A percentile compares a stretch with the other conserved stretches of the same genome.
Conservation (phyloP, 2,329 filamentous ascomycete species). For the Macrophomina phaseolina region DNA sequence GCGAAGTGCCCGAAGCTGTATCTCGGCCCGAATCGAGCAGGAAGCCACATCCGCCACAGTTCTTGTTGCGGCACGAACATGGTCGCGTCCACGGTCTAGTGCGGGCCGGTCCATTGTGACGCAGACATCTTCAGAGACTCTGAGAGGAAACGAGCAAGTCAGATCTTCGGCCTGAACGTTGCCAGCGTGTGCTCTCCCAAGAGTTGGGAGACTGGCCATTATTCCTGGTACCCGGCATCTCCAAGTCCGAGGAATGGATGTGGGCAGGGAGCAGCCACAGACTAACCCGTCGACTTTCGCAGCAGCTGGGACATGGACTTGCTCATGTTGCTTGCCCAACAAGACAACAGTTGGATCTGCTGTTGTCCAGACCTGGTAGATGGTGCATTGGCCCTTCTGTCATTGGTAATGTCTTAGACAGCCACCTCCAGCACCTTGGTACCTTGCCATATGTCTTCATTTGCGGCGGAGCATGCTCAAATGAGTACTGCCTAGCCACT, state of each 20-base stretch:
- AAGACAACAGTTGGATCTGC: not conserved
- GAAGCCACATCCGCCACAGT: no score
- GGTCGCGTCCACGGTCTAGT: not conserved
- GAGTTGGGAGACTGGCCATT: not conserved
- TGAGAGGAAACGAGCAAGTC: not conserved
- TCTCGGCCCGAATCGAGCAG: not conserved
- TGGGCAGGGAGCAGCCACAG: slow-evolving; percentile 6
- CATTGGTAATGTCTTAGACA: slow-evolving; percentile 11
- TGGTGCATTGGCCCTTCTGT: not conserved
- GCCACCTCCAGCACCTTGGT: not conserved
- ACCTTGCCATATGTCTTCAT: not conserved
- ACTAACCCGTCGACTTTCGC: not conserved
- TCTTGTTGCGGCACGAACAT: no score
- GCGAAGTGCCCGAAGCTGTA: not conserved
- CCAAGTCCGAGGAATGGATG: not conserved
- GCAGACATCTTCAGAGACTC: not conserved
- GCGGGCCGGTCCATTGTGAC: not conserved
- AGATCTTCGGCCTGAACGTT: not conserved
- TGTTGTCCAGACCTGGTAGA: not conserved
- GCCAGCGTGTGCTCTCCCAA: not conserved
- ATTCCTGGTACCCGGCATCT: not conserved
- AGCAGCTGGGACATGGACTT: not conserved
- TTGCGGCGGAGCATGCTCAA: not conserved
- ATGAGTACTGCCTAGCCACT: not conserved
- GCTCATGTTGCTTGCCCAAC: not conserved